Evolutionary conservation across 2,329 filamentous ascomycete species (phyloP).

Genomic region (Sarocladium kiliense): DNA sequence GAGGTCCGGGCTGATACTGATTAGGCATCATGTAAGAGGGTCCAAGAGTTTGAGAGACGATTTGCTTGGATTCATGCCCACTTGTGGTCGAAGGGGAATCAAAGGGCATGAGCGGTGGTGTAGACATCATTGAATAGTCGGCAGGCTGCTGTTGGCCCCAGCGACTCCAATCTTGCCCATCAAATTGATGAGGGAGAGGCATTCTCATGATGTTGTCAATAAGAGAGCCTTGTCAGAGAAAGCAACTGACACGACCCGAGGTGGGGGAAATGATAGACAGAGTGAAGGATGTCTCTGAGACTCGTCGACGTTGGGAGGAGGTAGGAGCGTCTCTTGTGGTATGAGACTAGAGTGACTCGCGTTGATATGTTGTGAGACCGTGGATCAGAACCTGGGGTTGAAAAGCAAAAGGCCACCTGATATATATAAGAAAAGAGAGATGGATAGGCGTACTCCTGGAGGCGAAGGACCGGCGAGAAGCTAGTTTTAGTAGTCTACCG

Average conservation of each 20-base stretch:
- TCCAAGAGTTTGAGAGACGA: background rate
- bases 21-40: conserved; percentile 29
- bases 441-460: background rate
- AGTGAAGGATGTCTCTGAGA: background rate
- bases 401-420: conserved; percentile 6
- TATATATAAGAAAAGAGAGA: conserved; percentile 4
- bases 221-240: conserved; percentile 11
- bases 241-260: conserved; percentile 8
- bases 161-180: conserved; percentile 47
- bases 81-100: conserved; percentile 35
- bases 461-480: background rate
- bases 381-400: conserved; percentile 5
- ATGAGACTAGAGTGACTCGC: background rate
- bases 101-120: conserved; percentile 39
- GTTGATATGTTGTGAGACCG: conserved; percentile 1
- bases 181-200: conserved; percentile 43
- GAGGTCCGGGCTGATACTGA: conserved; percentile 39
- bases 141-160: conserved; percentile 45
- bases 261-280: background rate
- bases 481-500: conserved; percentile 3
- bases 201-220: conserved; percentile 21
- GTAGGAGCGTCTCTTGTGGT: background rate
- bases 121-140: conserved; percentile 42
- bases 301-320: background rate
- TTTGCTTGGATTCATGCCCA: conserved; percentile 9